Percentiles rank a stretch among this genome's conserved stretches.
Conservation (phyloP, 495 filamentous ascomycete genomes). For the Aspergillus steynii region DNA sequence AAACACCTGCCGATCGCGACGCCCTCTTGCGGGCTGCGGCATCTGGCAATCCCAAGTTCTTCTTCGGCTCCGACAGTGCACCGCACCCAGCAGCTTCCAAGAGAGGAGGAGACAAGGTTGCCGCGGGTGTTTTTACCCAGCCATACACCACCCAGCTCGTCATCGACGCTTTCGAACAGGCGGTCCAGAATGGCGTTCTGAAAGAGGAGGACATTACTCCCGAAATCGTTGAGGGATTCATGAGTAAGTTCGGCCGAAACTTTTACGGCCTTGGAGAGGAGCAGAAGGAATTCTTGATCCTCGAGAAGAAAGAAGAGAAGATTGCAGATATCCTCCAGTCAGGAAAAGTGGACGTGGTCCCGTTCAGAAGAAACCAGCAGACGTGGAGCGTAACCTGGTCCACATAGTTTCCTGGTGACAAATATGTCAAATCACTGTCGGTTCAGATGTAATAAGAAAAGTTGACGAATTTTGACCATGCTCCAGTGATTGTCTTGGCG, state of each 20-base stretch:
- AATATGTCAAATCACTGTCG: background rate
- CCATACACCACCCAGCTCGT: constrained; percentile 79
- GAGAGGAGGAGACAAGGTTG: constrained; percentile 61
- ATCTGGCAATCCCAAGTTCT: constrained; percentile 75
- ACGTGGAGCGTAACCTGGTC: constrained; percentile 62
- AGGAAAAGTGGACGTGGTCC: constrained; percentile 64
- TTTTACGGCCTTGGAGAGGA: constrained; percentile 65
- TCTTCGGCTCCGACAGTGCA: constrained; percentile 69
- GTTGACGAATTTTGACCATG: background rate
- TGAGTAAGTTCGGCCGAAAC: constrained; percentile 67
- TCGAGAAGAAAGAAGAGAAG: constrained; percentile 61
- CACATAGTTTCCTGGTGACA: constrained; percentile 14
- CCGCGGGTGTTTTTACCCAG: constrained; percentile 89
- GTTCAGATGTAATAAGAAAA: background rate
- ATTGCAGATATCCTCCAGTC: constrained; percentile 53
- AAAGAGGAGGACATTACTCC: constrained; percentile 66
- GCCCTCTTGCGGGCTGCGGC: constrained; percentile 70
- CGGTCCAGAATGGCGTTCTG: constrained; percentile 63
- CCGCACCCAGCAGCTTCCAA: constrained; percentile 79
- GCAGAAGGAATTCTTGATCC: constrained; percentile 57
- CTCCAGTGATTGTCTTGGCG: background rate
- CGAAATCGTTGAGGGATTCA: constrained; percentile 70
- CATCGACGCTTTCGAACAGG: constrained; percentile 71
- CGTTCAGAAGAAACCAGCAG: constrained; percentile 65
- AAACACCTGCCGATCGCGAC: constrained; percentile 70